phyloP scores from a whole-genome alignment of 2,329 filamentous ascomycete species.

The Leptographium wingfieldii region DNA sequence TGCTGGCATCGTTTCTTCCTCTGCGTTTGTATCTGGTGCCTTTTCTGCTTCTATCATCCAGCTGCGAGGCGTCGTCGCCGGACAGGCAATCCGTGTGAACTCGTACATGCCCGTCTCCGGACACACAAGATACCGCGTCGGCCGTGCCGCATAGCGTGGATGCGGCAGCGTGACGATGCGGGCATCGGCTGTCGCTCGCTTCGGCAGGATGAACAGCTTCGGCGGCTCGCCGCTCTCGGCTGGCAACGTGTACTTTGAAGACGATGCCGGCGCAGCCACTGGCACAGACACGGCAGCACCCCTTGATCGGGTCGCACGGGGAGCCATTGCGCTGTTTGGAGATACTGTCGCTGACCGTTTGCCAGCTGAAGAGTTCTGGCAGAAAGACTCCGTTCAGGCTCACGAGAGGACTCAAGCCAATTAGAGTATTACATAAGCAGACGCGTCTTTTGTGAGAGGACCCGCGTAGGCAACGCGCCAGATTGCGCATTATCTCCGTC shows the following conservation, averaged over 20 bases:
- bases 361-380: background rate
- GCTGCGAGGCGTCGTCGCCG: constrained; percentile 43
- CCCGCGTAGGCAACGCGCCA: background rate
- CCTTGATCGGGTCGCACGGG: constrained; percentile 30
- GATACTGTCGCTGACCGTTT: background rate
- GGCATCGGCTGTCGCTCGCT: constrained; percentile 37
- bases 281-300: constrained; percentile 18
- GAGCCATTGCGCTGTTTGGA: constrained; percentile 6
- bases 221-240: constrained; percentile 30
- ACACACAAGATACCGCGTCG: constrained; percentile 49
- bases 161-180: constrained; percentile 48
- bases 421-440: constrained; percentile 5
- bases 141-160: constrained; percentile 36
- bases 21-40: background rate
- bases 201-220: constrained; percentile 49
- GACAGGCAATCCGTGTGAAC: constrained; percentile 44
- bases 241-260: constrained; percentile 29
- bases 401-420: background rate
- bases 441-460: constrained; percentile 1
- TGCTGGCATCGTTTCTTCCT: constrained; percentile 1
- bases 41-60: constrained; percentile 37
- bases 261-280: constrained; percentile 14
- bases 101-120: constrained; percentile 51
- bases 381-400: background rate
- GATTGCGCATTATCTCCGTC: background rate